Evolutionary conservation across 768 basidiomycete genomes (phyloP).

Genomic region (Leccinum uliginosum): DNA sequence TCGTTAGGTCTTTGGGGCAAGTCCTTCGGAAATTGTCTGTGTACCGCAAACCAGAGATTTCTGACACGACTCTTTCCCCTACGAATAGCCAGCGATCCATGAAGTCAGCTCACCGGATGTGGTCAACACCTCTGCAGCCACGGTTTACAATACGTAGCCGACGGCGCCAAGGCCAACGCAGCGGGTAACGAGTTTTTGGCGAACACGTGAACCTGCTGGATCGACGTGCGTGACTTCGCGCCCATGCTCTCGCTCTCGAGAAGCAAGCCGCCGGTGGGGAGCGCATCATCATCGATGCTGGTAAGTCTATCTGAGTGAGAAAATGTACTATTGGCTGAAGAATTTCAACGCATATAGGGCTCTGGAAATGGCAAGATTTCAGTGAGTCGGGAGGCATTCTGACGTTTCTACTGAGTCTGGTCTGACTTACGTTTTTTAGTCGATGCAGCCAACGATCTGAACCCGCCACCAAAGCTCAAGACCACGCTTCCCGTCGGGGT

Average conservation of each 20-base stretch:
- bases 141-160: conserved; percentile 34
- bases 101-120: conserved; percentile 31
- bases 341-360: conserved; percentile 6
- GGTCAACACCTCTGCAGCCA: conserved; percentile 38
- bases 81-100: conserved; percentile 39
- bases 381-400: conserved; percentile 12
- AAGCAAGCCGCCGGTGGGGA: conserved; percentile 51
- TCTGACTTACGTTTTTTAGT: conserved; percentile 21
- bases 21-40: background rate
- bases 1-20: conserved; percentile 29
- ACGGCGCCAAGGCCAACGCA: conserved; percentile 15
- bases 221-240: conserved; percentile 59
- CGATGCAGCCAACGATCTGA: conserved; percentile 34
- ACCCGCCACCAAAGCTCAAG: conserved; percentile 29
- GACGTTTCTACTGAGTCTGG: background rate
- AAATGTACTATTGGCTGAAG: background rate
- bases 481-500: conserved; percentile 30
- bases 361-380: conserved; percentile 31
- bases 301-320: conserved; percentile 10
- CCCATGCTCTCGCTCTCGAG: conserved; percentile 50
- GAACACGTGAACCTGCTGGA: conserved; percentile 31
- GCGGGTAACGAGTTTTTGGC: conserved; percentile 24
- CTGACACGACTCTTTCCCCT: background rate
- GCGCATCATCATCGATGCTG: conserved; percentile 48
- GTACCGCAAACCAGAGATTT: background rate